Conservation (phyloP, 768 basidiomycete genomes). For the Austroboletus eburneus region DNA sequence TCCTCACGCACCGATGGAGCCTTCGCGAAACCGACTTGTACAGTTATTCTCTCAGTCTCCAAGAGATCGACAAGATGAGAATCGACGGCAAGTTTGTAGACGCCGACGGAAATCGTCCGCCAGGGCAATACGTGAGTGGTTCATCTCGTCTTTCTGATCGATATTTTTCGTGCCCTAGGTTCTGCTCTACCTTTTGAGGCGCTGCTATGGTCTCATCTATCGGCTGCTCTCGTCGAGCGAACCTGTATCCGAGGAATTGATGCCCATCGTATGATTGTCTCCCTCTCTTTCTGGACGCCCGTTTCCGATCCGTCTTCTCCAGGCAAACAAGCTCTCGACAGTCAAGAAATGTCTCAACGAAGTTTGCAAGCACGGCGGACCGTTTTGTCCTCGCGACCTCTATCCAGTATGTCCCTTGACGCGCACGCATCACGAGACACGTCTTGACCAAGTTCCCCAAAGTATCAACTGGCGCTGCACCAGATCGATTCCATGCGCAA, state of each 20-base stretch:
- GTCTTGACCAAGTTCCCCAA: slow-evolving; percentile 5
- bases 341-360: slow-evolving; percentile 97
- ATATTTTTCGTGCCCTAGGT: not conserved
- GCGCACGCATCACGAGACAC: not conserved
- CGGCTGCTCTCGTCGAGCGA: slow-evolving; percentile 90
- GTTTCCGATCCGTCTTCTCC: not conserved
- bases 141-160: not conserved
- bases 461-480: slow-evolving; percentile 93
- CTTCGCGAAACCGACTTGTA: slow-evolving; percentile 90
- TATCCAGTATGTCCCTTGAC: slow-evolving; percentile 67
- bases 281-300: not conserved
- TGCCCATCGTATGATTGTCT: slow-evolving; percentile 73
- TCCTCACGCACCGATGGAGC: slow-evolving; percentile 95
- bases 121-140: slow-evolving; percentile 86
- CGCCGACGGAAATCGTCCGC: slow-evolving; percentile 83
- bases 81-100: slow-evolving; percentile 97
- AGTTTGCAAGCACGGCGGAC: slow-evolving; percentile 91
- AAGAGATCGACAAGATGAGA: slow-evolving; percentile 96
- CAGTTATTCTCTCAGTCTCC: slow-evolving; percentile 89
- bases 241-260: slow-evolving; percentile 96
- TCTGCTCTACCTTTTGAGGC: slow-evolving; percentile 76
- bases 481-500: slow-evolving; percentile 92
- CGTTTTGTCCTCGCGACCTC: slow-evolving; percentile 86
- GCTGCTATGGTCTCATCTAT: slow-evolving; percentile 97
- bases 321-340: slow-evolving; percentile 96